These are phyloP conservation scores for Leucocoprinus sp. DNA, from an alignment of 768 basidiomycete species.

Conservation along the genomic window DNA sequence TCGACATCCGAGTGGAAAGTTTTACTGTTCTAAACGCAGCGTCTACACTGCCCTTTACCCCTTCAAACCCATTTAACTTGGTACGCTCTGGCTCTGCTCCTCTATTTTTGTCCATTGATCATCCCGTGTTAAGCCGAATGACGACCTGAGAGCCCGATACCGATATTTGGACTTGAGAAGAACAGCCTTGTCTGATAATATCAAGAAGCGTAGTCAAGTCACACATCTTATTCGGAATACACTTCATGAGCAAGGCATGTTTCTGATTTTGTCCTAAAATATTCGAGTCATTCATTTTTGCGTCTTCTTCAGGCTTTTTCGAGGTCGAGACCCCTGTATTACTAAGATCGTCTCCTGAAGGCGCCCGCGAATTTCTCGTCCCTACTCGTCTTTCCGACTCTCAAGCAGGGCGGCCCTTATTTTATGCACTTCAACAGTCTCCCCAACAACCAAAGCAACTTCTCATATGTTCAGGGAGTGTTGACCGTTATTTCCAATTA, in stretches of 20 bases:
- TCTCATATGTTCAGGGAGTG: constrained; percentile 79
- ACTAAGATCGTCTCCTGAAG: constrained; percentile 88
- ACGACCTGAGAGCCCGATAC: constrained; percentile 77
- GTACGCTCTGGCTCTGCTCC: constrained; percentile 35
- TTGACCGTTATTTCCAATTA: constrained; percentile 90
- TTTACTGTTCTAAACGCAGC: constrained; percentile 80
- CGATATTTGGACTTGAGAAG: constrained; percentile 88
- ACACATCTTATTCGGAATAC: constrained; percentile 66
- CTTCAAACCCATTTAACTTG: constrained; percentile 67
- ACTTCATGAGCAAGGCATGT: constrained; percentile 63
- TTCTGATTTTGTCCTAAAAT: constrained; percentile 11
- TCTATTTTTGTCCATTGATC: constrained; percentile 10
- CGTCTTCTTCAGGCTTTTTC: constrained; percentile 56
- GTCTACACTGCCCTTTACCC: constrained; percentile 72
- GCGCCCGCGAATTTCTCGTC: constrained; percentile 89
- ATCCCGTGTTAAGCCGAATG: constrained; percentile 53
- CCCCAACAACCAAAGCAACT: constrained; percentile 96
- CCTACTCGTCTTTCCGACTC: constrained; percentile 51
- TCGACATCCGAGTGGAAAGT: constrained; percentile 70
- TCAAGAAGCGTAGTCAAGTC: constrained; percentile 77
- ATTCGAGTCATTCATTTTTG: constrained; percentile 4
- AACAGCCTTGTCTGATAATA: constrained; percentile 60
- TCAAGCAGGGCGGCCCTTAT: constrained; percentile 31
- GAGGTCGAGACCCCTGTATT: constrained; percentile 93
- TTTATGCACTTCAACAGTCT: constrained; percentile 90